A percentile compares a stretch with the other conserved stretches of the same genome.
These are phyloP conservation scores for Cytauxzoon felis DNA, from an alignment of 169 alveolate genomes.

Conservation along the genomic window DNA sequence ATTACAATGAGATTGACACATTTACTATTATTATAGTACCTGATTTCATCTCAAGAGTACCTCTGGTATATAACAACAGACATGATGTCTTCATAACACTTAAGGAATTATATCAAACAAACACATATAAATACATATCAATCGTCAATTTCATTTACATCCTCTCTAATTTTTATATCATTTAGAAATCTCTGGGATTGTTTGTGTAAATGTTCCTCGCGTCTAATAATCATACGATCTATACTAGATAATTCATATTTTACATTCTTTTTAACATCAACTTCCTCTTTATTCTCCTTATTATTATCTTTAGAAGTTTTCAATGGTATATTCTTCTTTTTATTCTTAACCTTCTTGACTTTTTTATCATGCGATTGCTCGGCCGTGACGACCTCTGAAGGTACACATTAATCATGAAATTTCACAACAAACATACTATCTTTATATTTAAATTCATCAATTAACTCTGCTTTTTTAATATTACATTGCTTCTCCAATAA, in stretches of 20 bases:
- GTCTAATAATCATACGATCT: constrained; percentile 48
- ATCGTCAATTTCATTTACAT: too few species aligned
- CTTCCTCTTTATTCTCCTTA: constrained; percentile 4
- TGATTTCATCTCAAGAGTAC: background rate
- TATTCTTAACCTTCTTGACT: too few species aligned
- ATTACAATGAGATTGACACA: background rate
- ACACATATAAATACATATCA: background rate
- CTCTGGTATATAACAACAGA: background rate
- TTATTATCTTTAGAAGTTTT: too few species aligned
- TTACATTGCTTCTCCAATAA: too few species aligned
- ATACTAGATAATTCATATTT: constrained; percentile 28
- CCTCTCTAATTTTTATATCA: constrained; percentile 9
- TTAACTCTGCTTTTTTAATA: too few species aligned
- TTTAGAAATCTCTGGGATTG: constrained; percentile 40
- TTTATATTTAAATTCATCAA: too few species aligned
- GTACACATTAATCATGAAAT: too few species aligned
- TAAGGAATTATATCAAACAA: background rate
- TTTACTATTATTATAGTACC: background rate
- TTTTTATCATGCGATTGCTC: too few species aligned
- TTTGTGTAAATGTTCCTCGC: constrained; percentile 35
- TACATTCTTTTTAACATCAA: constrained; percentile 1
- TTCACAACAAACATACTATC: too few species aligned
- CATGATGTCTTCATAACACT: background rate
- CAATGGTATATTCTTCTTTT: too few species aligned
- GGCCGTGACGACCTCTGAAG: too few species aligned